These are phyloP conservation scores for Ilyonectria destructans DNA, from an alignment of 2,329 filamentous ascomycete species.

Conservation along the genomic window DNA sequence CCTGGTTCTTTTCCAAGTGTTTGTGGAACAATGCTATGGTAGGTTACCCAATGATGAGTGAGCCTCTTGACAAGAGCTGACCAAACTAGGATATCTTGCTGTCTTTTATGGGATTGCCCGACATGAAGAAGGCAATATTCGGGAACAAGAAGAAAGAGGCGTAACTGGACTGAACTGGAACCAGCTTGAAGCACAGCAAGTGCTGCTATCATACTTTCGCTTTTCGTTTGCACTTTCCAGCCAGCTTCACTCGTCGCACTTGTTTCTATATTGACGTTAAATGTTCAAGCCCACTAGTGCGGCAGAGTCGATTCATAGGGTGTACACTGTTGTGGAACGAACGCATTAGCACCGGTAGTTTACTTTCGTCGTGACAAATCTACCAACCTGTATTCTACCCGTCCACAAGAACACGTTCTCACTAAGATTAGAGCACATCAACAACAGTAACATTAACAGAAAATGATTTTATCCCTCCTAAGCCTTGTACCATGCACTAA, in stretches of 20 bases:
- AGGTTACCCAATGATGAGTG: background rate
- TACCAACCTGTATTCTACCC: too few species aligned
- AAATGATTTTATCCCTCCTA: too few species aligned
- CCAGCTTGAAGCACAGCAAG: background rate
- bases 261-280: too few species aligned
- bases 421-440: too few species aligned
- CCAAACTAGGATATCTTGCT: constrained; percentile 35
- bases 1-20: constrained; percentile 39
- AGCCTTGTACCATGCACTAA: too few species aligned
- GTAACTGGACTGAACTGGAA: background rate
- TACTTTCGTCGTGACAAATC: too few species aligned
- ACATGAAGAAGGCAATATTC: constrained; percentile 36
- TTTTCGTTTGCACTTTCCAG: background rate
- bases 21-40: constrained; percentile 38
- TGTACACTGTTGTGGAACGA: too few species aligned
- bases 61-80: background rate
- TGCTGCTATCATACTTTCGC: background rate
- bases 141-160: constrained; percentile 10
- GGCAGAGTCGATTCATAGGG: too few species aligned
- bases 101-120: constrained; percentile 29
- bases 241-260: background rate
- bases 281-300: too few species aligned
- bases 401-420: too few species aligned
- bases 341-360: too few species aligned
- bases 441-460: too few species aligned